phyloP scores from a whole-genome alignment of 306 rosid species.

The Notholithocarpus densiflorus region DNA sequence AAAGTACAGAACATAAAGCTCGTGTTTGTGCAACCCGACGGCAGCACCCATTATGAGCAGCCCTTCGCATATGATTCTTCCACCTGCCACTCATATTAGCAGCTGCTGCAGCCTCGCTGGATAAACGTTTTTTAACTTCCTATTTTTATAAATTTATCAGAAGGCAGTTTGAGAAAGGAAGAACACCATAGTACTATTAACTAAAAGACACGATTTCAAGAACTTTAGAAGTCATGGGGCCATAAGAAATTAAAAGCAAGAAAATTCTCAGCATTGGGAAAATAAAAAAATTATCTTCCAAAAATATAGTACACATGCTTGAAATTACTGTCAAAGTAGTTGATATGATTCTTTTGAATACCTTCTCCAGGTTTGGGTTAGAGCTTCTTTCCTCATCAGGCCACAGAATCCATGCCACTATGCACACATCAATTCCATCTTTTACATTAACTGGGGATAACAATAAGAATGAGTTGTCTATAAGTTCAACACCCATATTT shows the following conservation, averaged over 20 bases:
- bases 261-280: neutral
- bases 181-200: constrained; percentile 16
- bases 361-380: constrained; percentile 89
- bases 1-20: constrained; percentile 78
- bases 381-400: constrained; percentile 96
- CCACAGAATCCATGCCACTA: constrained; percentile 93
- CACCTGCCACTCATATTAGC: constrained; percentile 85
- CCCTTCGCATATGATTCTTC: constrained; percentile 97
- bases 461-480: constrained; percentile 56
- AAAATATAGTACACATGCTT: neutral
- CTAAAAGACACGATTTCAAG: neutral
- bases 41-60: constrained; percentile 94
- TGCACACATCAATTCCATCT: constrained; percentile 72
- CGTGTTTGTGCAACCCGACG: constrained; percentile 91
- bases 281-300: neutral
- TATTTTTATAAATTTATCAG: constrained; percentile 32
- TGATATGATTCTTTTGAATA: constrained; percentile 27
- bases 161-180: constrained; percentile 5
- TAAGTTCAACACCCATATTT: constrained; percentile 47
- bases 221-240: neutral
- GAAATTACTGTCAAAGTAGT: neutral
- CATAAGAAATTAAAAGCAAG: neutral
- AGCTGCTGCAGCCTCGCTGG: constrained; percentile 72
- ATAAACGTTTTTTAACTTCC: constrained; percentile 90
- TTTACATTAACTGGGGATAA: constrained; percentile 51